Percentiles rank a stretch among this genome's conserved stretches.
These are phyloP conservation scores for Citrus mangshanensis DNA, from an alignment of 345 rosid species.

Conservation along the genomic window DNA sequence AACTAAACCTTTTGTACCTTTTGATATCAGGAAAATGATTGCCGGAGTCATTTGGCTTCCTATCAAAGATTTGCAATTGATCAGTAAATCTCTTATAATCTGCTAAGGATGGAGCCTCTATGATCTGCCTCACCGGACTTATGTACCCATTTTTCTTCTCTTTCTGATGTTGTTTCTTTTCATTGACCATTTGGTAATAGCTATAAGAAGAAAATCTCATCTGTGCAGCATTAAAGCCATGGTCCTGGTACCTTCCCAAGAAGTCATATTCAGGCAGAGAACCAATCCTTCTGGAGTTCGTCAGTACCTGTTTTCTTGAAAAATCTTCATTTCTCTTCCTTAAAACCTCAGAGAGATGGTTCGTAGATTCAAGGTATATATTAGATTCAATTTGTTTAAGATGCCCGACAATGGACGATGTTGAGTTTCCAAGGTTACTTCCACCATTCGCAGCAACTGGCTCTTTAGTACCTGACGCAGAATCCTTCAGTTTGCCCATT, in stretches of 20 bases:
- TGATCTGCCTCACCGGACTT: conserved; percentile 18
- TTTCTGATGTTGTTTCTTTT: conserved; percentile 32
- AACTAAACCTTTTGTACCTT: conserved; percentile 12
- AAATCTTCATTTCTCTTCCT: conserved; percentile 29
- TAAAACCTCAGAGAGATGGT: conserved; percentile 27
- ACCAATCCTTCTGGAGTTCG: conserved; percentile 30
- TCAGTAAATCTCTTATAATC: conserved; percentile 11
- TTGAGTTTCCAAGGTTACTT: conserved; percentile 29
- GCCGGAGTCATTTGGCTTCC: background rate
- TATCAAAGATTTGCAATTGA: conserved; percentile 16
- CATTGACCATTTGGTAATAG: conserved; percentile 30
- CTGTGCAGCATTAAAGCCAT: conserved; percentile 21
- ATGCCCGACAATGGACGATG: conserved; percentile 24
- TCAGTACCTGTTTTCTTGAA: conserved; percentile 26
- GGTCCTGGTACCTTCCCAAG: conserved; percentile 26
- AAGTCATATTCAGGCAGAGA: conserved; percentile 46
- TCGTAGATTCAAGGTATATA: conserved; percentile 13
- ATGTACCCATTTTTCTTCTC: conserved; percentile 24
- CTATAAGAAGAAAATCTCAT: conserved; percentile 32
- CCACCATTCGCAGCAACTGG: conserved; percentile 26
- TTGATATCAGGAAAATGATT: conserved; percentile 11
- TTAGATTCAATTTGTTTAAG: conserved; percentile 35
- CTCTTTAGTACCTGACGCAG: conserved; percentile 10
- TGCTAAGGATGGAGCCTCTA: conserved; percentile 18
- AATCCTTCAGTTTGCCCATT: conserved; percentile 6